These are phyloP conservation scores for Rhazya stricta DNA, from an alignment of 257 asterid genomes.

Conservation along the genomic window DNA sequence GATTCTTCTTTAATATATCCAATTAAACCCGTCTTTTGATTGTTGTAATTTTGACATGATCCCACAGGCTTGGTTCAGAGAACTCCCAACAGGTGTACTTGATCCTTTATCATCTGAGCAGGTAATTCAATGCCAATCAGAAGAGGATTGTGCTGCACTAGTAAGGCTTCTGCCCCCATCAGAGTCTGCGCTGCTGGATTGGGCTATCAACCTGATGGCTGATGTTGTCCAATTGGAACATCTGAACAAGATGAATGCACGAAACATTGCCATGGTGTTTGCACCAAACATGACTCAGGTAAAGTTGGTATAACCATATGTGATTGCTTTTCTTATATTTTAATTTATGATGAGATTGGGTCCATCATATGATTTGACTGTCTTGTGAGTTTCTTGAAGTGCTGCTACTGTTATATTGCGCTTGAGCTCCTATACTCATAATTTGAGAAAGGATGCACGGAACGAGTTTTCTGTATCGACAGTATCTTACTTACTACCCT, in stretches of 20 bases:
- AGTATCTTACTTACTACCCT: not conserved
- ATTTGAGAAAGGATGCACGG: not conserved
- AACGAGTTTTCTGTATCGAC: not conserved
- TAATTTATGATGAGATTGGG: not conserved
- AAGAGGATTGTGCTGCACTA: slow-evolving; percentile 71
- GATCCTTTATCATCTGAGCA: slow-evolving; percentile 86
- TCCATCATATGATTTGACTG: not conserved
- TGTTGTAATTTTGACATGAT: slow-evolving; percentile 10
- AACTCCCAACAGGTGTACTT: slow-evolving; percentile 88
- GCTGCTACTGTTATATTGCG: not conserved
- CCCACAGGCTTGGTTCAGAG: slow-evolving; percentile 95
- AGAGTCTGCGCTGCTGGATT: slow-evolving; percentile 77
- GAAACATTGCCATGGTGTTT: slow-evolving; percentile 94
- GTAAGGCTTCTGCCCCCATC: slow-evolving; percentile 80
- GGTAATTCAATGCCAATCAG: slow-evolving; percentile 87
- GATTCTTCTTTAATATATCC: not conserved
- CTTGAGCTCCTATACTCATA: not conserved
- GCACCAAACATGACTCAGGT: slow-evolving; percentile 99
- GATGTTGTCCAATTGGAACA: slow-evolving; percentile 86
- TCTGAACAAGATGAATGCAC: slow-evolving; percentile 86
- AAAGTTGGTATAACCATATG: slow-evolving; percentile 4
- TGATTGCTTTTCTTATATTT: not conserved
- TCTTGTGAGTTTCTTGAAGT: not conserved
- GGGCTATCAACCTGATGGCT: slow-evolving; percentile 94
- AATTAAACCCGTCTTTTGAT: not conserved